These are phyloP conservation scores for Botrytis tulipae DNA, from an alignment of 2,329 filamentous ascomycete genomes.

Conservation along the genomic window DNA sequence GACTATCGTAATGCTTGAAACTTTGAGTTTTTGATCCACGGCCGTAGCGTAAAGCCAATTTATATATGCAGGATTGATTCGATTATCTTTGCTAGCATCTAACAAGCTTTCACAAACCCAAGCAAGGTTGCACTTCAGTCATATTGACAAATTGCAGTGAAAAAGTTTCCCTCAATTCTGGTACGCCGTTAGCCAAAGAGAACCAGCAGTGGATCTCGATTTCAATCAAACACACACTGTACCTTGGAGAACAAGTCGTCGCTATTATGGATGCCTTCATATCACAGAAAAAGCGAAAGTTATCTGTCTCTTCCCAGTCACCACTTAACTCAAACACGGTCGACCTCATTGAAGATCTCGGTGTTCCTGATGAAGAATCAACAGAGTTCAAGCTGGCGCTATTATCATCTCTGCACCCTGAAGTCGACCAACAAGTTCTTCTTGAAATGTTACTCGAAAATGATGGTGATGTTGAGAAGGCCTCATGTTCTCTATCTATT, in stretches of 20 bases:
- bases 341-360: slow-evolving; percentile 32
- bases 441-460: slow-evolving; percentile 77
- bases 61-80: neutral
- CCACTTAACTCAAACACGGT: neutral
- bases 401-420: slow-evolving; percentile 72
- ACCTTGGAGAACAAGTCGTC: neutral
- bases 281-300: slow-evolving; percentile 53
- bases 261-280: slow-evolving; percentile 58
- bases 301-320: slow-evolving; percentile 27
- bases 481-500: slow-evolving; percentile 55
- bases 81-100: neutral
- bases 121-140: neutral
- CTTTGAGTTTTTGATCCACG: neutral
- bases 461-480: slow-evolving; percentile 70
- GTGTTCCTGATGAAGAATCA: slow-evolving; percentile 57
- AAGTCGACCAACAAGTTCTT: slow-evolving; percentile 61
- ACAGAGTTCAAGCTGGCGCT: slow-evolving; percentile 89
- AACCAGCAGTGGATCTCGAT: neutral
- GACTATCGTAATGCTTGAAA: accelerated
- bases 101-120: neutral
- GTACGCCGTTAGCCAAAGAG: neutral
- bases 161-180: neutral
- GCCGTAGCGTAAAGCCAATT: neutral
- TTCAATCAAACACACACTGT: neutral
- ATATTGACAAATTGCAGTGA: no score